These are phyloP conservation scores for Triticum turgidum DNA, from an alignment of 176 grass and related monocot species.

Conservation along the genomic window DNA sequence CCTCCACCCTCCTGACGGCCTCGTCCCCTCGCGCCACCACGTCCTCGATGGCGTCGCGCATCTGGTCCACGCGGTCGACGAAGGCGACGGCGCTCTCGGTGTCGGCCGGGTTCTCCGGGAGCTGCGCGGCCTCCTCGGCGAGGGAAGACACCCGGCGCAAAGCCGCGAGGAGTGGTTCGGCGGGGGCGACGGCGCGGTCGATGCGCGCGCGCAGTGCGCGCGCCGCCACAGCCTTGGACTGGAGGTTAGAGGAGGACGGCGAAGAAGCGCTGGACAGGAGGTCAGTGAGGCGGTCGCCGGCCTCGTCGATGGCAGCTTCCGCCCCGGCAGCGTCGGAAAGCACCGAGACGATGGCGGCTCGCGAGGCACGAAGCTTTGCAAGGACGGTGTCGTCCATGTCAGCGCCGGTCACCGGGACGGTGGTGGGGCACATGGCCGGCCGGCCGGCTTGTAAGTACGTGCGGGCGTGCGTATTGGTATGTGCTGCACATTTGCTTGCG, in stretches of 20 bases:
- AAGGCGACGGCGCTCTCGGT: constrained; percentile 18
- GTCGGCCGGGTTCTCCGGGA: constrained; percentile 21
- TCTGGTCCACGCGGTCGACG: constrained; percentile 48
- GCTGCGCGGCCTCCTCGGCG: constrained; percentile 20
- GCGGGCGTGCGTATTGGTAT: too few species aligned
- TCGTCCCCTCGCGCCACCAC: constrained; percentile 42
- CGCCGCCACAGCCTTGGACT: constrained; percentile 45
- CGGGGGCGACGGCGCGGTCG: constrained; percentile 47
- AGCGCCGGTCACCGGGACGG: neutral
- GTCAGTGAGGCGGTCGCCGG: constrained; percentile 12
- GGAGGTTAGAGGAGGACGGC: constrained; percentile 38
- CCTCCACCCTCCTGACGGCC: constrained; percentile 49
- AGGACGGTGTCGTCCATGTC: constrained; percentile 6
- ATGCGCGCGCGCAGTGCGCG: constrained; percentile 47
- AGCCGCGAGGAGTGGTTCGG: constrained; percentile 26
- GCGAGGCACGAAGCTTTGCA: constrained; percentile 39
- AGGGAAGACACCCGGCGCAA: constrained; percentile 45
- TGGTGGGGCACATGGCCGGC: constrained; percentile 36
- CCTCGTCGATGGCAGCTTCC: constrained; percentile 29
- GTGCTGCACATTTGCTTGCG: too few species aligned
- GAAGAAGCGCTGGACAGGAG: constrained; percentile 25
- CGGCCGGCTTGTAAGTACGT: constrained; percentile 3
- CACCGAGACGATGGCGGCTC: constrained; percentile 33
- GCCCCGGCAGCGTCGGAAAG: constrained; percentile 29
- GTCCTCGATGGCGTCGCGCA: constrained; percentile 46